A percentile compares a stretch with the other conserved stretches of the same genome.
phyloP scores from a whole-genome alignment of 192 early-diverging fungal species.

The Coemansia sp. region DNA sequence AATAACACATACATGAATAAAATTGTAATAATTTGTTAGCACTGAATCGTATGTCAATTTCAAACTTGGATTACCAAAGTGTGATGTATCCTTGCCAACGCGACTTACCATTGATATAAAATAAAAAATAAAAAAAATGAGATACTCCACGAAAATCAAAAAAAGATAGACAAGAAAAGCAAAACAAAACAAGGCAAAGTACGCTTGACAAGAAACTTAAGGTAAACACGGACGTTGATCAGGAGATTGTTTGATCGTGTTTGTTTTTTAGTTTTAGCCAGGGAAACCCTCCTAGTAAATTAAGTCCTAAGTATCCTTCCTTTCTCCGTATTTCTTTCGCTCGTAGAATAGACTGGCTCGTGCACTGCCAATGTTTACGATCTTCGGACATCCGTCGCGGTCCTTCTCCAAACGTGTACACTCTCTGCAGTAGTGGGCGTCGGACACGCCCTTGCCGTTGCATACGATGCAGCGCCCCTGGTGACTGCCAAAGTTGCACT shows the following conservation, averaged over 20 bases:
- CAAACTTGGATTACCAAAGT: not conserved
- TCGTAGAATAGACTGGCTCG: constrained; percentile 94
- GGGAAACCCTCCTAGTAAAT: not conserved
- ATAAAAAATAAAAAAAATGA: not conserved
- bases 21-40: not conserved
- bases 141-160: not conserved
- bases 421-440: constrained; percentile 94
- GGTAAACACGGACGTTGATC: not conserved
- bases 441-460: constrained; percentile 84
- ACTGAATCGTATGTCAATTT: not conserved
- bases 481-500: constrained; percentile 94
- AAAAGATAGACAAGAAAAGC: not conserved
- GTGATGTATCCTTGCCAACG: not conserved
- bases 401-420: constrained; percentile 93
- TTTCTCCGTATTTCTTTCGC: constrained; percentile 83
- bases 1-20: not conserved
- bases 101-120: not conserved
- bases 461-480: constrained; percentile 93
- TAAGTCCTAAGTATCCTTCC: not conserved
- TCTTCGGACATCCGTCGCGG: constrained; percentile 96
- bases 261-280: too few relatives aligned
- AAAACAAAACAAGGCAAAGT: not conserved
- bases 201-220: not conserved
- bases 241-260: not conserved
- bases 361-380: constrained; percentile 92